Conservation (phyloP, 1,139 yeast species). For the Candida glucosophila region DNA sequence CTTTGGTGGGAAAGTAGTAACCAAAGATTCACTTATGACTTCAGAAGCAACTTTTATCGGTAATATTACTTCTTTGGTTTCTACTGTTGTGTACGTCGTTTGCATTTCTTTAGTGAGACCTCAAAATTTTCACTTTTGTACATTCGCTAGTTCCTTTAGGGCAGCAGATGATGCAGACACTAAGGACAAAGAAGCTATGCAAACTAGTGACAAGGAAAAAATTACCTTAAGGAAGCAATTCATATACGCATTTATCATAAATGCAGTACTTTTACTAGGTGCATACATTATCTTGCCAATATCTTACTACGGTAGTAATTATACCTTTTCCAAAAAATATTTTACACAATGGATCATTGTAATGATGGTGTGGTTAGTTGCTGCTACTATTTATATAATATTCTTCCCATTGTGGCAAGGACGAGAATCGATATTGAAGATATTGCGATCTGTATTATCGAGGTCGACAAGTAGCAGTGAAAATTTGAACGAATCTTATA, state of each 20-base stretch:
- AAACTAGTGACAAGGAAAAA: conserved; percentile 11
- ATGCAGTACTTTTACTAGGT: conserved; percentile 16
- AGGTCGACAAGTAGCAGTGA: too few species aligned
- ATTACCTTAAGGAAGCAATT: conserved; percentile 15
- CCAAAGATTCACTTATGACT: conserved; percentile 4
- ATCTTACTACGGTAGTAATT: conserved; percentile 3
- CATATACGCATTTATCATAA: conserved; percentile 12
- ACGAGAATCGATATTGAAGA: too few species aligned
- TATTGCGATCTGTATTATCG: too few species aligned
- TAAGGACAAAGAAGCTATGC: conserved; percentile 16
- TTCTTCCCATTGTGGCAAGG: too few species aligned
- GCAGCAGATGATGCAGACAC: conserved; percentile 28
- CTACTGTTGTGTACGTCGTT: conserved; percentile 16
- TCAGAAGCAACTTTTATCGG: conserved; percentile 12
- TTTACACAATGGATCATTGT: too few species aligned
- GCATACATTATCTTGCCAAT: conserved; percentile 12
- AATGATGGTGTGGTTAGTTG: too few species aligned
- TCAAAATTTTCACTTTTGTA: conserved; percentile 15
- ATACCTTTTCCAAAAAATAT: conserved; percentile 3
- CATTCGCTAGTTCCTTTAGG: conserved; percentile 11
- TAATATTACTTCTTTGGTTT: conserved; percentile 24
- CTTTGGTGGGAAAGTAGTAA: conserved; percentile 15
- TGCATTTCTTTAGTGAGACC: conserved; percentile 20
- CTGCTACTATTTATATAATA: too few species aligned
- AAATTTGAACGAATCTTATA: too few species aligned